Conservation (phyloP, 129 eudicot species). For the Deinandra increscens region DNA sequence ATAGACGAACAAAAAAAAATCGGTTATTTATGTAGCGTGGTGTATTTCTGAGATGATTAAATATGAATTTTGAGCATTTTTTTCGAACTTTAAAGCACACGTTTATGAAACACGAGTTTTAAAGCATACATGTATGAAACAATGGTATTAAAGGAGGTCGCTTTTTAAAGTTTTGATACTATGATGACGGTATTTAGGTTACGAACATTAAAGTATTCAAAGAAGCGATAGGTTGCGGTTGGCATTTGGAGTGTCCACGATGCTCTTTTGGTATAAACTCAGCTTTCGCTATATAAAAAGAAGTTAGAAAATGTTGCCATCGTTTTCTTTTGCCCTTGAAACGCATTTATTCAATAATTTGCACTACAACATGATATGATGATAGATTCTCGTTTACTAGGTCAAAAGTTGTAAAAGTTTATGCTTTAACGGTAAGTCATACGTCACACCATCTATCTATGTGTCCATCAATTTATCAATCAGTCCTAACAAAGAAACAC, state of each 20-base stretch:
- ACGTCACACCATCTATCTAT: too few relatives aligned
- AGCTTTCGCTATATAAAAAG: slow-evolving; percentile 20
- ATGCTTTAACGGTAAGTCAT: slow-evolving; percentile 25
- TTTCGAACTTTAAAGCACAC: background rate
- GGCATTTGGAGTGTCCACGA: slow-evolving; percentile 28
- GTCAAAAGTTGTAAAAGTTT: slow-evolving; percentile 34
- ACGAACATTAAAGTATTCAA: background rate
- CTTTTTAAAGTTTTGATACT: background rate
- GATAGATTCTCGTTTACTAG: slow-evolving; percentile 26
- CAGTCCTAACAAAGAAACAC: background rate
- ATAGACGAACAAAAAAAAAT: too few relatives aligned
- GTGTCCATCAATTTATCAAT: slow-evolving; percentile 17
- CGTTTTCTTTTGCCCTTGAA: slow-evolving; percentile 29
- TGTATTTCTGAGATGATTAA: background rate
- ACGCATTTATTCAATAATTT: slow-evolving; percentile 12
- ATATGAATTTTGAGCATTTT: background rate
- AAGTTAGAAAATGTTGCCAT: slow-evolving; percentile 32
- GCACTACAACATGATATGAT: slow-evolving; percentile 21
- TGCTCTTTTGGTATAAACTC: slow-evolving; percentile 4
- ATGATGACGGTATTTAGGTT: slow-evolving; percentile 11
- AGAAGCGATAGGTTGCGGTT: slow-evolving; percentile 1
- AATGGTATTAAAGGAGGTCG: background rate
- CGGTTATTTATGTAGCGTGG: background rate
- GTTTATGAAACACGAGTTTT: background rate
- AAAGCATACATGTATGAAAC: background rate